A percentile compares a stretch with the other conserved stretches of the same genome.
phyloP scores from a whole-genome alignment of 176 grass and related monocot species.

The Oryza glaberrima region DNA sequence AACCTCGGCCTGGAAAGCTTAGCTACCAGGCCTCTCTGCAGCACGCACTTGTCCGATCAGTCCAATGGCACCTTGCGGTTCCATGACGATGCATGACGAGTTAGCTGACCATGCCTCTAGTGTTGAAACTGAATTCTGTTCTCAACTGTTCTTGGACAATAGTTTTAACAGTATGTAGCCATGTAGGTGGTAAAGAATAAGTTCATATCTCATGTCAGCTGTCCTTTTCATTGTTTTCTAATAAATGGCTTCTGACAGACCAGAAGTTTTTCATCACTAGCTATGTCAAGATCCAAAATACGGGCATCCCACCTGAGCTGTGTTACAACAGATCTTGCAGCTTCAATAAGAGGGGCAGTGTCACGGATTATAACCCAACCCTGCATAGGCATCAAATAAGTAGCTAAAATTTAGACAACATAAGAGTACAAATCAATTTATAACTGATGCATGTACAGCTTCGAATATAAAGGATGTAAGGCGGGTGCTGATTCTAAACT shows the following conservation, averaged over 20 bases:
- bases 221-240: conserved; percentile 64
- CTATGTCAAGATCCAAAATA: conserved; percentile 79
- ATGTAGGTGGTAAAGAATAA: conserved; percentile 40
- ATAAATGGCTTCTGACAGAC: conserved; percentile 95
- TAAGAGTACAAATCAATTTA: neutral
- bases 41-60: conserved; percentile 54
- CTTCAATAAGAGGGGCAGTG: conserved; percentile 70
- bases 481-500: neutral
- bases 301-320: conserved; percentile 91
- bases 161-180: conserved; percentile 30
- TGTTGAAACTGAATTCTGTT: conserved; percentile 35
- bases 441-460: neutral
- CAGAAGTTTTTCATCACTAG: conserved; percentile 88
- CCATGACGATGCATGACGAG: conserved; percentile 57
- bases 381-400: conserved; percentile 52
- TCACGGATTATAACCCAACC: conserved; percentile 94
- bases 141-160: conserved; percentile 27
- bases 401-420: conserved; percentile 27
- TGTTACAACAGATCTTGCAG: conserved; percentile 71
- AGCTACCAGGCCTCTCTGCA: conserved; percentile 44
- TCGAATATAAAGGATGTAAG: conserved; percentile 9
- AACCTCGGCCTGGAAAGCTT: conserved; percentile 61
- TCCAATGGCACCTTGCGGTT: conserved; percentile 62
- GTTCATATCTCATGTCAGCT: conserved; percentile 48
- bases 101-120: conserved; percentile 39